Evolutionary conservation across 768 basidiomycete species (phyloP).

Genomic region (Pulveroboletus frians): DNA sequence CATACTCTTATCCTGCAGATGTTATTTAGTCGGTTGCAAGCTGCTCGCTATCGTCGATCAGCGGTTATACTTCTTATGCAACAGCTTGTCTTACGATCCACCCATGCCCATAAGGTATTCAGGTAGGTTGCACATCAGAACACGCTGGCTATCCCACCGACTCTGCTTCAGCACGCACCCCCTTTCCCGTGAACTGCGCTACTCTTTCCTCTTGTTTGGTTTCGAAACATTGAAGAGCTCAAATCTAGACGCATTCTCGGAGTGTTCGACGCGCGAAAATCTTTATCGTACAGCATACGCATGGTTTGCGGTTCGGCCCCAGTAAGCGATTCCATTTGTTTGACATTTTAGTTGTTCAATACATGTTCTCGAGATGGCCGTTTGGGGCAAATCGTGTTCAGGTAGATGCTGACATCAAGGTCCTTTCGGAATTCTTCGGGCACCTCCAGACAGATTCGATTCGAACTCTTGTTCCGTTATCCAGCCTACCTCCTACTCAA

Average conservation of each 20-base stretch:
- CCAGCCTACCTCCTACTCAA: conserved; percentile 57
- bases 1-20: conserved; percentile 83
- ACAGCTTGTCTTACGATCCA: conserved; percentile 78
- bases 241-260: conserved; percentile 75
- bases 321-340: conserved; percentile 49
- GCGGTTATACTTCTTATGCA: conserved; percentile 83
- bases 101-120: conserved; percentile 59
- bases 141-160: neutral
- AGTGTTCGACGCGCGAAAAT: conserved; percentile 65
- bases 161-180: conserved; percentile 69
- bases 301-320: conserved; percentile 93
- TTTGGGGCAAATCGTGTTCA: conserved; percentile 93
- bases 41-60: conserved; percentile 82
- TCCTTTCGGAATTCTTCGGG: conserved; percentile 77
- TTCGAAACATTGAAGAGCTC: conserved; percentile 90
- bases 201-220: conserved; percentile 87
- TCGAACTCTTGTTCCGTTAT: conserved; percentile 51
- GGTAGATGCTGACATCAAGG: conserved; percentile 81
- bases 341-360: neutral
- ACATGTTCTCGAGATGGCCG: conserved; percentile 64
- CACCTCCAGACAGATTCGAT: conserved; percentile 72
- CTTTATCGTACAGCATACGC: conserved; percentile 78
- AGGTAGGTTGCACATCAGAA: conserved; percentile 48
- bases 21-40: conserved; percentile 87
- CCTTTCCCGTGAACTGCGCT: conserved; percentile 83